phyloP scores from a whole-genome alignment of 306 rosid species.

The Gastrolobium villosum region DNA sequence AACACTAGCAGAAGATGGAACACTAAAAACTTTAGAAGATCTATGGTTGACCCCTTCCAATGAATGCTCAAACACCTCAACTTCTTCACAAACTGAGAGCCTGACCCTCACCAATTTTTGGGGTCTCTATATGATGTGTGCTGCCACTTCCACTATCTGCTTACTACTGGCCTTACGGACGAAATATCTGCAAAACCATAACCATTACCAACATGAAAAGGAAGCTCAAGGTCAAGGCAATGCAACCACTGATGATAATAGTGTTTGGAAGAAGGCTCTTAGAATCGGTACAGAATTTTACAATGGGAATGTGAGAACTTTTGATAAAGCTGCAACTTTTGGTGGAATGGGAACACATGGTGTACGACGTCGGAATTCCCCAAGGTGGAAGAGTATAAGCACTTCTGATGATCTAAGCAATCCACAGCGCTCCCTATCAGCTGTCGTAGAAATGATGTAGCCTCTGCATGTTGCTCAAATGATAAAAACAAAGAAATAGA shows the following conservation, averaged over 20 bases:
- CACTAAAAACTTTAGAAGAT: constrained; percentile 41
- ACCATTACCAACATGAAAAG: constrained; percentile 12
- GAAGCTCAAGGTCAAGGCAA: constrained; percentile 19
- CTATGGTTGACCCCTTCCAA: constrained; percentile 53
- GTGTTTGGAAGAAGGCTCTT: constrained; percentile 31
- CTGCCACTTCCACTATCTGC: constrained; percentile 58
- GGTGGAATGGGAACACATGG: constrained; percentile 20
- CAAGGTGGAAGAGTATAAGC: constrained; percentile 43
- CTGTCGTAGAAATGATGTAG: constrained; percentile 42
- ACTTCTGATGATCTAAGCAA: constrained; percentile 20
- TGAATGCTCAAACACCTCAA: constrained; percentile 50
- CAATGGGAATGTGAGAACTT: constrained; percentile 10
- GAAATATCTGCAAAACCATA: not conserved
- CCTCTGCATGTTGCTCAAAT: not conserved
- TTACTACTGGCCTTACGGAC: constrained; percentile 27
- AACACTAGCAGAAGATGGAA: constrained; percentile 59
- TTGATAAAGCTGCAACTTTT: constrained; percentile 48
- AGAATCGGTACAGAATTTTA: not conserved
- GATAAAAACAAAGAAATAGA: not conserved
- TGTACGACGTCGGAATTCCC: constrained; percentile 41
- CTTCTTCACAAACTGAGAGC: constrained; percentile 43
- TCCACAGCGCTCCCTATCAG: constrained; percentile 40
- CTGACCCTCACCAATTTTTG: constrained; percentile 56
- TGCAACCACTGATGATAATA: not conserved
- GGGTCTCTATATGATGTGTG: constrained; percentile 60